Evolutionary conservation across 441 rosid species (phyloP).

Genomic region (Aquilaria agallochum): DNA sequence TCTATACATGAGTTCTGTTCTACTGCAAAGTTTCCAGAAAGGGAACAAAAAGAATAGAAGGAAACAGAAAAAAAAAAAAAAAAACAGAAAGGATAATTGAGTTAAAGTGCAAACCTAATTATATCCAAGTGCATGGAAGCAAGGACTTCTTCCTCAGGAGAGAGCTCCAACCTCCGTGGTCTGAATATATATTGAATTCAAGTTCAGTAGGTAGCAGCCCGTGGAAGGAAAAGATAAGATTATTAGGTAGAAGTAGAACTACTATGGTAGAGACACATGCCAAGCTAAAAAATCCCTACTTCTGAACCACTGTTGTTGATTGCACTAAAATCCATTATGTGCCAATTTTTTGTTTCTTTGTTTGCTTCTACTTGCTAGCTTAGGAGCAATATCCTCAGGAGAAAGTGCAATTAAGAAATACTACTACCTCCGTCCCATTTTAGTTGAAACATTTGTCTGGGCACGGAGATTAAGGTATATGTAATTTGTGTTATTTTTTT

Average conservation of each 20-base stretch:
- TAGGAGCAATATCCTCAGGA: not conserved
- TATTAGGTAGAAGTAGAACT: too few relatives aligned
- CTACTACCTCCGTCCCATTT: not conserved
- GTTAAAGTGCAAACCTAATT: constrained; percentile 55
- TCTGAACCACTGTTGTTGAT: too few relatives aligned
- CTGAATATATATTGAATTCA: constrained; percentile 29
- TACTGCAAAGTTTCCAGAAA: constrained; percentile 5
- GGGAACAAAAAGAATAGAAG: constrained; percentile 1
- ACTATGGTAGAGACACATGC: too few relatives aligned
- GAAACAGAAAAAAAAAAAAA: constrained; percentile 2
- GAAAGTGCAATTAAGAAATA: not conserved
- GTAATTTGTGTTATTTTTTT: too few relatives aligned
- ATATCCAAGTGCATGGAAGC: constrained; percentile 82
- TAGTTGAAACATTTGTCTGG: too few relatives aligned
- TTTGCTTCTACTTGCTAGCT: too few relatives aligned
- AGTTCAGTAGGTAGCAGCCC: not conserved
- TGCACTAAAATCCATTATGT: too few relatives aligned
- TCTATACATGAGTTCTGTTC: not conserved
- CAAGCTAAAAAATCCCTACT: too few relatives aligned
- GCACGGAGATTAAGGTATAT: too few relatives aligned
- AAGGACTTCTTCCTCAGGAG: constrained; percentile 92
- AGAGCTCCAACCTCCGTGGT: constrained; percentile 81
- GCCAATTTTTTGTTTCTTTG: too few relatives aligned
- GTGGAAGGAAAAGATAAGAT: too few relatives aligned
- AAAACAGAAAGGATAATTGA: not conserved